Percentiles rank a stretch among this genome's conserved stretches.
These are phyloP conservation scores for Cyclostephanos invisitatus DNA, from an alignment of 108 stramenopile genomes.

Conservation along the genomic window DNA sequence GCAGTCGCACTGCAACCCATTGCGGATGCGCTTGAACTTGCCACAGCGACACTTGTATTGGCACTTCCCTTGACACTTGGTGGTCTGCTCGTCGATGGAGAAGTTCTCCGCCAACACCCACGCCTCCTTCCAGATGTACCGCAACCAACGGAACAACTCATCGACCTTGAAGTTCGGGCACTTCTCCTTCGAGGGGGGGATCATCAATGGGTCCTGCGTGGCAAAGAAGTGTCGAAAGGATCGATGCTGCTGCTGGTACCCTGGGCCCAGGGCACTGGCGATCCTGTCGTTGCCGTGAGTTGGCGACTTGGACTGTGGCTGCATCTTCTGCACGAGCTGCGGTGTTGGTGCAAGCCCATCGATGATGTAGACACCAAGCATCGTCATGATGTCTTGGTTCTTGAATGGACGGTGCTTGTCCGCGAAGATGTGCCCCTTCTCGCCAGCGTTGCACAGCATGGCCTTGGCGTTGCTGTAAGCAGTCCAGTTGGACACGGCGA, in stretches of 20 bases:
- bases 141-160: too few species aligned
- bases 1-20: slow-evolving; percentile 16
- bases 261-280: neutral
- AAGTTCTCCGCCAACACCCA: slow-evolving; percentile 5
- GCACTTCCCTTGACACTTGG: slow-evolving; percentile 11
- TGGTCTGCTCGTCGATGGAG: slow-evolving; percentile 14
- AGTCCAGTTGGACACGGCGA: slow-evolving; percentile 3
- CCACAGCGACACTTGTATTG: slow-evolving; percentile 12
- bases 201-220: slow-evolving; percentile 12
- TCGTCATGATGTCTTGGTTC: slow-evolving; percentile 1
- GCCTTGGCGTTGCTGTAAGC: slow-evolving; percentile 18
- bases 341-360: slow-evolving; percentile 9
- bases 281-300: slow-evolving; percentile 18
- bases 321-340: slow-evolving; percentile 5
- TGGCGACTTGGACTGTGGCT: slow-evolving; percentile 5
- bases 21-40: slow-evolving; percentile 16
- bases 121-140: slow-evolving; percentile 1
- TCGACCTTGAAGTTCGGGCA: too few species aligned
- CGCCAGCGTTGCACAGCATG: slow-evolving; percentile 10
- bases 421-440: neutral
- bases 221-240: slow-evolving; percentile 23
- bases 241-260: slow-evolving; percentile 4
- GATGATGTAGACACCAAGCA: slow-evolving; percentile 22
- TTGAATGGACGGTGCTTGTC: neutral
- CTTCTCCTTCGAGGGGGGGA: slow-evolving; percentile 11